Evolutionary conservation across 345 rosid species (phyloP).

Genomic region (Salix caprea): DNA sequence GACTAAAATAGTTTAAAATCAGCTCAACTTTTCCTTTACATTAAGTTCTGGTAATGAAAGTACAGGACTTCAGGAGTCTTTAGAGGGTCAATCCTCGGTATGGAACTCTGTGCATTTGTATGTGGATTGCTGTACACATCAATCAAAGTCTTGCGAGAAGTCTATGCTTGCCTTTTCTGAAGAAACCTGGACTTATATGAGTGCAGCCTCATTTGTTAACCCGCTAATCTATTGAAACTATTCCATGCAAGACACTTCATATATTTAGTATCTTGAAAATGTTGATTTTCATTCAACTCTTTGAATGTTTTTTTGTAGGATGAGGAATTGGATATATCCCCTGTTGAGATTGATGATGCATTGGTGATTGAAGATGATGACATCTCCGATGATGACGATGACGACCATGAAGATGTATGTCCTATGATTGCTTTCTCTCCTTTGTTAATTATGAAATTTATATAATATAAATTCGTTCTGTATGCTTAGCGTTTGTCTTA

Average conservation of each 20-base stretch:
- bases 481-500: not conserved
- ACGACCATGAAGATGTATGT: slow-evolving; percentile 92
- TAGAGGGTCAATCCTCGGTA: not conserved
- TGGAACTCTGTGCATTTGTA: not conserved
- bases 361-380: slow-evolving; percentile 98
- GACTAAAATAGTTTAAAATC: not conserved
- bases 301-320: slow-evolving; percentile 43
- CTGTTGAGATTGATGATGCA: slow-evolving; percentile 88
- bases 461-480: not conserved
- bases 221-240: not conserved
- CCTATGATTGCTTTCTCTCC: not conserved
- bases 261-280: not conserved
- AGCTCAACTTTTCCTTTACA: not conserved
- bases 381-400: slow-evolving; percentile 90
- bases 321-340: slow-evolving; percentile 86
- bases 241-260: not conserved
- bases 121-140: not conserved
- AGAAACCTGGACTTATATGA: not conserved
- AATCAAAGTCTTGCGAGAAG: not conserved
- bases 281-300: not conserved
- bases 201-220: not conserved
- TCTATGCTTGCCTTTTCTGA: not conserved
- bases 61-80: not conserved
- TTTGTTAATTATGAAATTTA: not conserved
- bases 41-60: not conserved